These are phyloP conservation scores for Fistulifera pelliculosa DNA, from an alignment of 108 stramenopile species.

Conservation along the genomic window DNA sequence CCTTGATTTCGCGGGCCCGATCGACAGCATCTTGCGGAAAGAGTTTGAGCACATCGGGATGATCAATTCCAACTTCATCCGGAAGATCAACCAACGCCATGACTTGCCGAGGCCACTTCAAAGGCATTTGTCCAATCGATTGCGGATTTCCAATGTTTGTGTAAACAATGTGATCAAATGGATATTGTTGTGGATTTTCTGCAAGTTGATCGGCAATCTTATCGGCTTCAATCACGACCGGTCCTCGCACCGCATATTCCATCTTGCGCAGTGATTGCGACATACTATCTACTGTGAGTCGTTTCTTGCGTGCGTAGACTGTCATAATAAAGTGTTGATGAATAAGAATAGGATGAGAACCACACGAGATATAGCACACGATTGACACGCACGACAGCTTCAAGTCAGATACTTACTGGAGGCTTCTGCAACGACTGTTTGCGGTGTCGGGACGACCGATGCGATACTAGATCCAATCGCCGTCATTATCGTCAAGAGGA, in stretches of 20 bases:
- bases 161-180: conserved; percentile 83
- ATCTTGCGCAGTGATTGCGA: conserved; percentile 47
- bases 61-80: conserved; percentile 62
- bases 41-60: conserved; percentile 40
- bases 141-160: conserved; percentile 99
- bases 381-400: too few relatives aligned
- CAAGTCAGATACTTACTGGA: too few relatives aligned
- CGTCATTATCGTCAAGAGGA: too few relatives aligned
- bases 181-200: conserved; percentile 10
- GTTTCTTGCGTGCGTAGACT: neutral
- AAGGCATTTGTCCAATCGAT: conserved; percentile 84
- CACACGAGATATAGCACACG: too few relatives aligned
- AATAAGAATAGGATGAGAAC: too few relatives aligned
- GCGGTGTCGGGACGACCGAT: too few relatives aligned
- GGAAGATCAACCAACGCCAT: conserved; percentile 79
- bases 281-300: conserved; percentile 54
- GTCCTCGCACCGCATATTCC: conserved; percentile 87
- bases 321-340: too few relatives aligned
- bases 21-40: conserved; percentile 72
- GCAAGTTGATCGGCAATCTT: conserved; percentile 46
- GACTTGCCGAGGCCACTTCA: conserved; percentile 96
- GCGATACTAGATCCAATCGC: too few relatives aligned
- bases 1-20: conserved; percentile 60
- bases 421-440: too few relatives aligned
- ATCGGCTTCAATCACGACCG: conserved; percentile 75